Evolutionary conservation across 2,329 filamentous ascomycete genomes (phyloP).

Genomic region (Fusarium burgessii): DNA sequence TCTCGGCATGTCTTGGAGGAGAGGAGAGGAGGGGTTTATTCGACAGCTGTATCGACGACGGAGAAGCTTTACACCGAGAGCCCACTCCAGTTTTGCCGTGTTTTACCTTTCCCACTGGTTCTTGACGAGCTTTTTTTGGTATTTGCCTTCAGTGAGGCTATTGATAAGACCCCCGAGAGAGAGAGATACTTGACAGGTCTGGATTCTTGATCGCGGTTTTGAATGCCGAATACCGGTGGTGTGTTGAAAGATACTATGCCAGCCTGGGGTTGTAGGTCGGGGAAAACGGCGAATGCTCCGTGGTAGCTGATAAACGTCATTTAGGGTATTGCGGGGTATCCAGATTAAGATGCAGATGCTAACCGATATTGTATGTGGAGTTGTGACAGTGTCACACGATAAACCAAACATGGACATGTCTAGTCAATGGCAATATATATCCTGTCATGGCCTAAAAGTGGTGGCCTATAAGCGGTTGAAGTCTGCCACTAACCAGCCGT

Average conservation of each 20-base stretch:
- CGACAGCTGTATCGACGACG: slow-evolving; percentile 13
- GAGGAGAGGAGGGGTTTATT: slow-evolving; percentile 13
- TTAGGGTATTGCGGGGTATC: slow-evolving; percentile 37
- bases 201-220: slow-evolving; percentile 16
- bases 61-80: slow-evolving; percentile 15
- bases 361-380: slow-evolving; percentile 10
- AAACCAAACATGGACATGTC: slow-evolving; percentile 1
- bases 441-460: neutral
- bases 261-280: slow-evolving; percentile 28
- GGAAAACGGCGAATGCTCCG: slow-evolving; percentile 28
- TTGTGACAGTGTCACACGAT: slow-evolving; percentile 7
- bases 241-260: slow-evolving; percentile 24
- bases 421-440: neutral
- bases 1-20: slow-evolving; percentile 5
- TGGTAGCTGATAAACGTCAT: slow-evolving; percentile 32
- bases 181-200: neutral
- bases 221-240: slow-evolving; percentile 31
- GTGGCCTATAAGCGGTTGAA: neutral
- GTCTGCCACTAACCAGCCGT: neutral
- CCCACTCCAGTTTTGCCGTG: slow-evolving; percentile 16
- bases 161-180: neutral
- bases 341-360: slow-evolving; percentile 12
- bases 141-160: neutral
- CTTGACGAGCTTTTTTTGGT: neutral
- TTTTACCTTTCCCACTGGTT: slow-evolving; percentile 4